Conservation (phyloP, 371 early-diverging fungal genomes). For the Rhizopus stolonifer region DNA sequence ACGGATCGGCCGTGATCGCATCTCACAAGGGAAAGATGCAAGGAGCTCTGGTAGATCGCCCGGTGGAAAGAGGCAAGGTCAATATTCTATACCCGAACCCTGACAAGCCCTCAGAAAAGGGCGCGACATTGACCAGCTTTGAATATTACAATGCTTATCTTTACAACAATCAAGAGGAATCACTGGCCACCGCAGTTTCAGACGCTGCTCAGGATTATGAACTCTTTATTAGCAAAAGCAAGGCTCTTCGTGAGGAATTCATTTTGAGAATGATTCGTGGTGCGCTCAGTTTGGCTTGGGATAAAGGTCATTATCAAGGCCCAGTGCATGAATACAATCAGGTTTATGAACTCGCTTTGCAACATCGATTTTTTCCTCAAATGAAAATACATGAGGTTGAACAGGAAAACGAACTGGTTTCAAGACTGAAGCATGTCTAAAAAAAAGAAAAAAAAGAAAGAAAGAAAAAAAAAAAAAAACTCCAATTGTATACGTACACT, state of each 20-base stretch:
- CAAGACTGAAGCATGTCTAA: conserved; percentile 17
- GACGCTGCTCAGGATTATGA: conserved; percentile 43
- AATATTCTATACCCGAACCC: conserved; percentile 13
- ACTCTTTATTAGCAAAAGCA: conserved; percentile 14
- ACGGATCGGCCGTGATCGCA: conserved; percentile 61
- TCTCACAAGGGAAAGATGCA: conserved; percentile 55
- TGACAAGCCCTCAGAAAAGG: conserved; percentile 20
- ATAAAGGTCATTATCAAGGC: conserved; percentile 41
- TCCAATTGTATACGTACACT: neutral
- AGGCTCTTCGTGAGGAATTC: conserved; percentile 52
- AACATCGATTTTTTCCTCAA: conserved; percentile 27
- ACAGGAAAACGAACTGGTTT: conserved; percentile 33
- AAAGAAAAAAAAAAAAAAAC: neutral
- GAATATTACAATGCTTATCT: conserved; percentile 61
- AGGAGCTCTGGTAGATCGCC: conserved; percentile 58
- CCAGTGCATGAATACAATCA: conserved; percentile 51
- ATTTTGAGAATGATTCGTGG: conserved; percentile 52
- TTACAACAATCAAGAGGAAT: conserved; percentile 33
- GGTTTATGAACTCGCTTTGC: conserved; percentile 38
- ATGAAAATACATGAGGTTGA: conserved; percentile 39
- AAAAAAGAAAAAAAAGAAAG: neutral
- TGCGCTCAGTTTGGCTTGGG: conserved; percentile 58
- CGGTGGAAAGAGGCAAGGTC: conserved; percentile 26
- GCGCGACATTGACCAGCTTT: conserved; percentile 34
- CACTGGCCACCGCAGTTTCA: conserved; percentile 41